A percentile compares a stretch with the other conserved stretches of the same genome.
phyloP scores from a whole-genome alignment of 257 asterid species.

The Paraleonurus japonicus region DNA sequence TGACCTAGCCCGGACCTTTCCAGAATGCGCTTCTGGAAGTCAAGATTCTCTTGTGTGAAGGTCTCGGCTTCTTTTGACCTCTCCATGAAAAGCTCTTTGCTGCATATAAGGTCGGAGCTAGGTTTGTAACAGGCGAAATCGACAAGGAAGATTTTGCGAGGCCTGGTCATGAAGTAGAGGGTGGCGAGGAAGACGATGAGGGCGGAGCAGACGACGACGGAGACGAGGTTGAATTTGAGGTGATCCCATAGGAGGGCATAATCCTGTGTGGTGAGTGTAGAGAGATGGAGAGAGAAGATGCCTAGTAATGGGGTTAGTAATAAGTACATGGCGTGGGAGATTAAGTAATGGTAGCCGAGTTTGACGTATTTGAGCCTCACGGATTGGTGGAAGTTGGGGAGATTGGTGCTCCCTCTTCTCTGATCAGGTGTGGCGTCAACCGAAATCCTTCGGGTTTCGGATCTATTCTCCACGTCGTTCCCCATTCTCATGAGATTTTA shows the following conservation, averaged over 20 bases:
- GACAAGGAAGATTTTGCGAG: constrained; percentile 52
- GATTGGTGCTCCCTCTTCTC: constrained; percentile 12
- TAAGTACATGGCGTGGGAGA: constrained; percentile 51
- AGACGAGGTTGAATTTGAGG: constrained; percentile 47
- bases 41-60: constrained; percentile 52
- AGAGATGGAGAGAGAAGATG: constrained; percentile 34
- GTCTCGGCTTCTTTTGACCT: constrained; percentile 33
- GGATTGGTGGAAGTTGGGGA: constrained; percentile 58
- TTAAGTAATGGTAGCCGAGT: constrained; percentile 63
- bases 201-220: constrained; percentile 42
- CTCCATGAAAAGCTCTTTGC: constrained; percentile 54
- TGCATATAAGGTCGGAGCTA: constrained; percentile 36
- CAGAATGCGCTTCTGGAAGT: constrained; percentile 55
- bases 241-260: constrained; percentile 40
- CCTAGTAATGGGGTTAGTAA: constrained; percentile 37
- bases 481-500: constrained; percentile 36
- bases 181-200: constrained; percentile 50
- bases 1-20: constrained; percentile 76
- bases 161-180: constrained; percentile 63
- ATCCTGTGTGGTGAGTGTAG: constrained; percentile 37
- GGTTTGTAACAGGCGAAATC: constrained; percentile 81
- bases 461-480: constrained; percentile 1
- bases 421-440: constrained; percentile 30
- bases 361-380: constrained; percentile 61
- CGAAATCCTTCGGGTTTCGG: constrained; percentile 32